Base-by-base conservation (phyloP, 768 basidiomycete genomes). In the Lactarius deliciosus region DNA sequence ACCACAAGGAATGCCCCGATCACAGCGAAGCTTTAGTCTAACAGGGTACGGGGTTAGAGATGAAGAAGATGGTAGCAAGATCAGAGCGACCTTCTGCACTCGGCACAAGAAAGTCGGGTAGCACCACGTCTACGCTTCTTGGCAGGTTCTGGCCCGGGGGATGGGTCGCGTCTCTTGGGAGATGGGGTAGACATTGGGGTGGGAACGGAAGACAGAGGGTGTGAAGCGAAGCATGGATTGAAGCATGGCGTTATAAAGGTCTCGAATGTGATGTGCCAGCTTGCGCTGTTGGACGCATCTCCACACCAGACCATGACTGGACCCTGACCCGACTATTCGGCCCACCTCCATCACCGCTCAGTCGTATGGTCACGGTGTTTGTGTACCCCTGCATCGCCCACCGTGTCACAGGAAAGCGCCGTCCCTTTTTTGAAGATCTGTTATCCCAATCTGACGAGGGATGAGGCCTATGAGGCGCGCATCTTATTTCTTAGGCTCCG, bases 21-120 rank as follows among this genome's bases (percentile, higher is more conserved):
- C 90, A 76, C 91, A 93, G 22, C 86, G 81, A 66, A 89, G 76
- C 75, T 90, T 90, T 45, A 90, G 76, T 69, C 88, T 88, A 64
- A 38, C 54, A 5, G 60, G 16, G 55, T 63, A 38, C 36, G 25
- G 3, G 34, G 60, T 55, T n/a, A 66, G 43, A 36, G 61, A 68
- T 45, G 63, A 68, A 25, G 65, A 65, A 64, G 63, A 50, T 20
- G n/a, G 32, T 25, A 56, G 36, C 40, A 43, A 34, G 61, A 30
- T 30, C 30, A 40, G 13, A 64, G 65, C 25, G 61, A 87, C 90
- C 90, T 83, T 74, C 90, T 82, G 73, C 90, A 92, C 70, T 92
- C 90, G 30, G 90, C 90, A 72, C 90, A 92, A 15, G 88, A 90
- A 56, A 91, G 81, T 53, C 90, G 83, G 6, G 88, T 89, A 7